phyloP scores from a whole-genome alignment of 768 basidiomycete species.

The Hydnomerulius pinastri region DNA sequence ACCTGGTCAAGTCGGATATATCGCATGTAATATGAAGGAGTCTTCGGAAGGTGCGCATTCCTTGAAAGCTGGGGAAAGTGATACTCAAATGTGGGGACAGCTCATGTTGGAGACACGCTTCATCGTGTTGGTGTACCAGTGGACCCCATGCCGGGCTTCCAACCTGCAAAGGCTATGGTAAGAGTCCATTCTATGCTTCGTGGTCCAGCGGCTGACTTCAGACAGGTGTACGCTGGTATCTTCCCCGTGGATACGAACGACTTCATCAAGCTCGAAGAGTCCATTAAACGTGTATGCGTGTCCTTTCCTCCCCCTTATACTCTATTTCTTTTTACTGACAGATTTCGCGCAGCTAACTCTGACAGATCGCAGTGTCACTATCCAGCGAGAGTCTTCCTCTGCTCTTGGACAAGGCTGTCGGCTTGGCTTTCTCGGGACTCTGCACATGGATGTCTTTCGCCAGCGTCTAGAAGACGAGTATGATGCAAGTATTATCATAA shows the following conservation, averaged over 20 bases:
- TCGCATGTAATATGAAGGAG: constrained; percentile 98
- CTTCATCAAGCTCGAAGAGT: constrained; percentile 94
- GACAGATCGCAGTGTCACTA: constrained; percentile 85
- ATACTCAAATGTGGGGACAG: constrained; percentile 40
- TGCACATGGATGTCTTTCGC: constrained; percentile 96
- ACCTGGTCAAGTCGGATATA: constrained; percentile 84
- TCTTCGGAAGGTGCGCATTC: constrained; percentile 75
- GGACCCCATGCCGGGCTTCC: constrained; percentile 87
- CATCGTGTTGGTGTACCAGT: constrained; percentile 72
- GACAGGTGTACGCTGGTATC: constrained; percentile 89
- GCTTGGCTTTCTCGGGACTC: constrained; percentile 90
- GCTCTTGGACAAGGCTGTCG: constrained; percentile 95
- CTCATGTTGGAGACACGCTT: constrained; percentile 93
- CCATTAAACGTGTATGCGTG: constrained; percentile 80
- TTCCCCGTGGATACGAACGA: constrained; percentile 92
- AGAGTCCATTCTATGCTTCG: background rate
- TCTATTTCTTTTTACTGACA: constrained; percentile 10
- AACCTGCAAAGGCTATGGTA: constrained; percentile 94
- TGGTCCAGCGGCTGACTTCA: background rate
- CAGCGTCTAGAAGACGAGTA: constrained; percentile 98
- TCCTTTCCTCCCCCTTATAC: constrained; percentile 1
- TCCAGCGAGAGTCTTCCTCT: constrained; percentile 89
- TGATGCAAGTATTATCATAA: constrained; percentile 91
- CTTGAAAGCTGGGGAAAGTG: background rate
- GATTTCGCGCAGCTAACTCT: constrained; percentile 61